Conservation (phyloP, 495 filamentous ascomycete species). For the Lepidopterella palustris region DNA sequence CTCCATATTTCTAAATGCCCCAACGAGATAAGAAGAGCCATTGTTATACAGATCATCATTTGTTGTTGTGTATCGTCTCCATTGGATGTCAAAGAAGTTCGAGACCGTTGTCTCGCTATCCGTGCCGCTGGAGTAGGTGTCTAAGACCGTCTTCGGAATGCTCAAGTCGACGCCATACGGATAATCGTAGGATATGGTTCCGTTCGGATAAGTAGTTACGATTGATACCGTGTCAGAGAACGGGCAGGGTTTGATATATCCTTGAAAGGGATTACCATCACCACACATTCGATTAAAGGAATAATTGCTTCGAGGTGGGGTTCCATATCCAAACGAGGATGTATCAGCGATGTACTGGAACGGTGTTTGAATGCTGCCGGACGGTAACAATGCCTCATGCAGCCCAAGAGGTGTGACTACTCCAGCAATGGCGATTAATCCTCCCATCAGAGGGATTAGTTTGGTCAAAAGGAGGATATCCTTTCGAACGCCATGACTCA, state of each 20-base stretch:
- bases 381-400: conserved; percentile 22
- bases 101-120: conserved; percentile 31
- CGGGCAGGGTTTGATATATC: no score
- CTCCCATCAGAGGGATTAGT: conserved; percentile 8
- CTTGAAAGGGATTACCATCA: no score
- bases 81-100: conserved; percentile 42
- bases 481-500: conserved; percentile 8
- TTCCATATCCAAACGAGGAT: conserved; percentile 22
- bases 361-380: not conserved
- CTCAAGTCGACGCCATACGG: no score
- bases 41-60: conserved; percentile 14
- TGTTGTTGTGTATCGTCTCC: conserved; percentile 28
- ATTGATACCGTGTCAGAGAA: conserved; percentile 15
- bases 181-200: no score
- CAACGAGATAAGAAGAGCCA: conserved; percentile 9
- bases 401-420: conserved; percentile 37
- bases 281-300: not conserved
- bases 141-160: no score
- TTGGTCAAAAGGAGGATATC: conserved; percentile 8
- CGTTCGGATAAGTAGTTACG: conserved; percentile 21
- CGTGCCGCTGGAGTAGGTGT: conserved; percentile 36
- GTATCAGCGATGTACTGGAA: conserved; percentile 12
- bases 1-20: conserved; percentile 26
- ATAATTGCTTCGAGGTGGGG: not conserved
- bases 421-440: conserved; percentile 20